A percentile compares a stretch with the other conserved stretches of the same genome.
Conservation (phyloP, 768 basidiomycete genomes). For the Phylloporus sp. region DNA sequence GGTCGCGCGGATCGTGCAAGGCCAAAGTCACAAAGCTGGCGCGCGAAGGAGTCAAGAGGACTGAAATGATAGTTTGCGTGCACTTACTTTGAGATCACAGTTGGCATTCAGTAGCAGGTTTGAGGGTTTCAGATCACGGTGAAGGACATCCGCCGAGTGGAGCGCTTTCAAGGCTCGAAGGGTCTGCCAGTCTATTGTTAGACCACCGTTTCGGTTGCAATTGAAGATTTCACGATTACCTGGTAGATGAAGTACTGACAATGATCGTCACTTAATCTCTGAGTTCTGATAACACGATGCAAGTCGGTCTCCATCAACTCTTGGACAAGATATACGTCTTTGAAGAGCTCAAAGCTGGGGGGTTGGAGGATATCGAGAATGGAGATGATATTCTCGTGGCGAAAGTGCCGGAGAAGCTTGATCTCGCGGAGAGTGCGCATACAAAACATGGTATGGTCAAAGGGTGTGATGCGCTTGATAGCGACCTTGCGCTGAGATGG, state of each 20-base stretch:
- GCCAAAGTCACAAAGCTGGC: constrained; percentile 81
- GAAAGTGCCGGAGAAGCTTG: constrained; percentile 87
- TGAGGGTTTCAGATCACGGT: constrained; percentile 94
- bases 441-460: constrained; percentile 93
- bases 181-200: constrained; percentile 44
- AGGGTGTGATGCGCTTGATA: constrained; percentile 94
- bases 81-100: constrained; percentile 84
- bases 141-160: constrained; percentile 92
- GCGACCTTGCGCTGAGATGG: constrained; percentile 83
- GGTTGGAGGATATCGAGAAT: constrained; percentile 94
- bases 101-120: constrained; percentile 95
- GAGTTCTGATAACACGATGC: constrained; percentile 94
- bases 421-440: constrained; percentile 82
- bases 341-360: constrained; percentile 68
- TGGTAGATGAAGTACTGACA: constrained; percentile 98
- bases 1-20: constrained; percentile 77
- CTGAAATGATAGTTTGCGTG: background rate
- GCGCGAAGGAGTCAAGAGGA: constrained; percentile 1
- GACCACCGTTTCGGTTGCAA: background rate
- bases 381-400: constrained; percentile 87
- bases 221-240: constrained; percentile 35
- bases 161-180: constrained; percentile 91
- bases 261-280: constrained; percentile 91
- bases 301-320: constrained; percentile 92
- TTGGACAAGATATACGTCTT: constrained; percentile 74